These are phyloP conservation scores for Ceratocystis albifundus DNA, from an alignment of 2,329 filamentous ascomycete genomes.

Conservation along the genomic window DNA sequence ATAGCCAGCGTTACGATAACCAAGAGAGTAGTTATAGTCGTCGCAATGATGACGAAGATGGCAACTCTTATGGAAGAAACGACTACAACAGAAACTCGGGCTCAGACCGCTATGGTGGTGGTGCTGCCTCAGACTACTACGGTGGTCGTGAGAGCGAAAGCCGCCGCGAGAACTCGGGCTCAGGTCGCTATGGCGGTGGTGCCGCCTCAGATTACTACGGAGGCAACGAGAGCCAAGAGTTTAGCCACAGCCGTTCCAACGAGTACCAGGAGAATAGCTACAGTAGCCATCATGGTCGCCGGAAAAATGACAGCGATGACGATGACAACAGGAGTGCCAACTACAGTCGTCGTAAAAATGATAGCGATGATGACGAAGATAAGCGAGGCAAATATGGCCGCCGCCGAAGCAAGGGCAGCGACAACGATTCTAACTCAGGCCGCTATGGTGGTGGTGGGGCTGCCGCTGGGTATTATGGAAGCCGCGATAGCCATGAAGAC, in stretches of 20 bases:
- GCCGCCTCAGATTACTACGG: slow-evolving; percentile 39
- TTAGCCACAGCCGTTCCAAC: slow-evolving; percentile 45
- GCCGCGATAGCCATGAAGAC: slow-evolving; percentile 36
- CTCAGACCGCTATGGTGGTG: slow-evolving; percentile 30
- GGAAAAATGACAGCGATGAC: slow-evolving; percentile 42
- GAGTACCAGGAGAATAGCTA: slow-evolving; percentile 42
- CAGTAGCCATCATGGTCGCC: slow-evolving; percentile 50
- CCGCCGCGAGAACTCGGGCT: slow-evolving; percentile 12
- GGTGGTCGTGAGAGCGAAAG: slow-evolving; percentile 41
- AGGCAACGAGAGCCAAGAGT: slow-evolving; percentile 44
- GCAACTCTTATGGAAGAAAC: slow-evolving; percentile 11
- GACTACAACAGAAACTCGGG: slow-evolving; percentile 16
- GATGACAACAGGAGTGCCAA: slow-evolving; percentile 29
- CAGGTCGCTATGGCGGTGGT: slow-evolving; percentile 34
- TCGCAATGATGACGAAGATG: slow-evolving; percentile 10
- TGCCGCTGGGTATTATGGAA: slow-evolving; percentile 39
- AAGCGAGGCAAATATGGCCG: slow-evolving; percentile 12
- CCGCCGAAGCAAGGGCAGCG: slow-evolving; percentile 13
- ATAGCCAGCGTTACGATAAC: slow-evolving; percentile 17
- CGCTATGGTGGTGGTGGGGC: slow-evolving; percentile 33
- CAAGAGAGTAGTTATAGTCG: slow-evolving; percentile 16
- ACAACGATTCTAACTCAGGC: slow-evolving; percentile 28
- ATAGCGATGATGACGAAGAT: slow-evolving; percentile 15
- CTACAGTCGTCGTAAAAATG: slow-evolving; percentile 27
- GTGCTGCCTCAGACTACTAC: slow-evolving; percentile 40